Evolutionary conservation across 169 alveolate genomes (phyloP).

Genomic region (Blepharisma undulans): DNA sequence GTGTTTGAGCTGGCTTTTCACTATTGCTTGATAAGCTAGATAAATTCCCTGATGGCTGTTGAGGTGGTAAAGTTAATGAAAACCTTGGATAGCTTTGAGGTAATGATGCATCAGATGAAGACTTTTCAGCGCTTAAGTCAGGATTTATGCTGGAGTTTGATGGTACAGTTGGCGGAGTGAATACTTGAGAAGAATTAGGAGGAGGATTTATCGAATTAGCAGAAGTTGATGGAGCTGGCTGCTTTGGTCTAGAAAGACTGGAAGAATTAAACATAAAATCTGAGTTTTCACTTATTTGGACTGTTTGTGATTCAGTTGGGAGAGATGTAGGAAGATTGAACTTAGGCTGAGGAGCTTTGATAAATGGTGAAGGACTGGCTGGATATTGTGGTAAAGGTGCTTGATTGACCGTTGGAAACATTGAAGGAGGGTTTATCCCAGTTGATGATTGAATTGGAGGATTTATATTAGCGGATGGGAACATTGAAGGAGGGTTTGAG

Average conservation of each 20-base stretch:
- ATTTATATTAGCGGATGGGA: background rate
- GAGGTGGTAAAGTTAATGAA: background rate
- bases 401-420: background rate
- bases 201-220: background rate
- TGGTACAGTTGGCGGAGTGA: background rate
- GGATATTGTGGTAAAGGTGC: too few relatives aligned
- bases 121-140: background rate
- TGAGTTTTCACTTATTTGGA: background rate
- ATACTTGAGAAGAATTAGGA: background rate
- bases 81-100: background rate
- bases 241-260: background rate
- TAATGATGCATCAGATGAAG: background rate
- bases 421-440: background rate
- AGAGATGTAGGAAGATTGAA: background rate
- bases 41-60: background rate
- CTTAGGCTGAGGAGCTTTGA: background rate
- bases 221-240: background rate
- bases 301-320: background rate
- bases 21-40: background rate
- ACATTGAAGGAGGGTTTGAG: background rate
- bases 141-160: background rate
- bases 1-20: background rate
- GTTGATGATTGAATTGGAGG: too few relatives aligned
- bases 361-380: background rate
- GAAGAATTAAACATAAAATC: background rate